These are phyloP conservation scores for Phytophthora tubulina DNA, from an alignment of 352 stramenopile genomes.

Conservation along the genomic window DNA sequence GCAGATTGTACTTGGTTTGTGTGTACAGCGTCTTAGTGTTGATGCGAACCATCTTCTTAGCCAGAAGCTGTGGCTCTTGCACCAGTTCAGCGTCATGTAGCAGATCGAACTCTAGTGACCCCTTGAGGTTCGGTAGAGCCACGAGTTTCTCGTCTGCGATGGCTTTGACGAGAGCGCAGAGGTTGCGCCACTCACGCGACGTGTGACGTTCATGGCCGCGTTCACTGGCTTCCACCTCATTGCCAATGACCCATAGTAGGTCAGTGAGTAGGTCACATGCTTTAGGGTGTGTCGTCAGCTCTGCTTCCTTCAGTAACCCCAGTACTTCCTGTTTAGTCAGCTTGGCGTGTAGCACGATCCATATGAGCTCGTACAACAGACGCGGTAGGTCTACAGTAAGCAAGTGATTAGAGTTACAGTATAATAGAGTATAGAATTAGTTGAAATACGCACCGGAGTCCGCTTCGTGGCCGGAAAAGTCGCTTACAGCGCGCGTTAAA, in stretches of 20 bases:
- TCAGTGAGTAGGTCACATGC: conserved; percentile 72
- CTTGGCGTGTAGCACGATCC: conserved; percentile 76
- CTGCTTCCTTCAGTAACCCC: conserved; percentile 70
- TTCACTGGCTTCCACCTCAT: conserved; percentile 81
- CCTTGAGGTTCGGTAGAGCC: conserved; percentile 60
- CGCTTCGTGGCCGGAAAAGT: conserved; percentile 34
- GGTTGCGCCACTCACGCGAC: conserved; percentile 75
- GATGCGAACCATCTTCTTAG: conserved; percentile 83
- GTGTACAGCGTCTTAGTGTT: conserved; percentile 94
- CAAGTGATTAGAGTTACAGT: background rate
- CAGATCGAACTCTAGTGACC: conserved; percentile 78
- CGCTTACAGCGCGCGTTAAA: conserved; percentile 52
- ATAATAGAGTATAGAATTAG: background rate
- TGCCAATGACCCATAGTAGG: conserved; percentile 78
- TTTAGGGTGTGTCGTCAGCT: conserved; percentile 49
- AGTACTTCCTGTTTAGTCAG: conserved; percentile 78
- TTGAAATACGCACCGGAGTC: conserved; percentile 42
- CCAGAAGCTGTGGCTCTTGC: conserved; percentile 56
- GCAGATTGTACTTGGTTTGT: conserved; percentile 97
- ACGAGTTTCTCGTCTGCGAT: conserved; percentile 80
- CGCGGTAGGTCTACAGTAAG: conserved; percentile 55
- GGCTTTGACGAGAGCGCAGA: conserved; percentile 68
- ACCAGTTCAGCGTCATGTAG: conserved; percentile 73
- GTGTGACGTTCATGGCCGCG: conserved; percentile 73
- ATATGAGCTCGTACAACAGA: conserved; percentile 84